Evolutionary conservation across 2,329 filamentous ascomycete genomes (phyloP), one percentile per base, ranked within the genome.

Genomic region (Colletotrichum neosansevieriae): DNA sequence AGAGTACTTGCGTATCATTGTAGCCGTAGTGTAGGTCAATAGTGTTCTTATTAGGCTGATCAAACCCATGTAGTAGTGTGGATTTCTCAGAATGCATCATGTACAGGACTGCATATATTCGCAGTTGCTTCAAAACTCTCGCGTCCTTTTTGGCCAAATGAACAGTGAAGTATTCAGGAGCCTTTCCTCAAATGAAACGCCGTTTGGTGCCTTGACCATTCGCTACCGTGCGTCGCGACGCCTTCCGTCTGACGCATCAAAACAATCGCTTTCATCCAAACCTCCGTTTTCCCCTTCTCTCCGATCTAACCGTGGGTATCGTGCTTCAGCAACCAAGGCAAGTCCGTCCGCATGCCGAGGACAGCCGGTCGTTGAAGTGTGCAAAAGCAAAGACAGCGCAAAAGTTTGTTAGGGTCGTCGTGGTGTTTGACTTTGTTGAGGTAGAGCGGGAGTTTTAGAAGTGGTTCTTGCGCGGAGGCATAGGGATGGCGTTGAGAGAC

Each of bases 301-400:
- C 65, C 38, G 53, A 54, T 45, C 59, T 45, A 60, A 58, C 19
- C 53, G 47, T 68, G 65, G 65, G 65, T 68, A 68, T 68, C 65
- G 56, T 68, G 17, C 51, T 54, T 65, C 61, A 17, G 44, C 54
- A 7, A 38, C 21, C 53, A 45, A 24, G 38, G 34, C 60, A 49
- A 24, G 65, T 50, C 49, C 56, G 61, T 56, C 49, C 65, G 47
- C 65, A 42, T 49, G 56, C 54, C 34, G 60, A 56, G 49, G 49
- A 53, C 9, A 44, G 58, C 40, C 58, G 42, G 21, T 32, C 29
- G 49, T 56, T 29, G 53, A 65, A 65, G 47, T 65, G 36, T 65
- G 34, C 36, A 59, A 54, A 65, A 54, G 54, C 54, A 56, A 34
- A 24, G 54, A 59, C 60, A 45, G 13, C 29, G 32, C 49, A 50